A percentile compares a stretch with the other conserved stretches of the same genome.
These are phyloP conservation scores for Phytophthora multivora DNA, from an alignment of 352 stramenopile species.

Conservation along the genomic window DNA sequence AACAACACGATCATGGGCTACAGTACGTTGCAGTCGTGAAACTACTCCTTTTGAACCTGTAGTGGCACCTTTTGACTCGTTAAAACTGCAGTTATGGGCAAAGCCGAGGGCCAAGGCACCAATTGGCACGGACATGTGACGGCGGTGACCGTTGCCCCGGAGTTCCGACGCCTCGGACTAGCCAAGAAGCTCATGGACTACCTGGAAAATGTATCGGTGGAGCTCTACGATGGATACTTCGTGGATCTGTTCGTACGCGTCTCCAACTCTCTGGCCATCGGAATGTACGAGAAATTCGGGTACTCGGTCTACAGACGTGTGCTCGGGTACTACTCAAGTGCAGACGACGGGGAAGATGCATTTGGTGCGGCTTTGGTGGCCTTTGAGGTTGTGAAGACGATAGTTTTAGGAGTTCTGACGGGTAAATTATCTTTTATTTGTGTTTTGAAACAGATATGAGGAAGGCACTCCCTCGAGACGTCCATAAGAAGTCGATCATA, in stretches of 20 bases:
- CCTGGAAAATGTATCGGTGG: constrained; percentile 87
- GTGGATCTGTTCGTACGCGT: constrained; percentile 99
- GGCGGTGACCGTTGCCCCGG: constrained; percentile 96
- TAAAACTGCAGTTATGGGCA: constrained; percentile 90
- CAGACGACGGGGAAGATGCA: constrained; percentile 82
- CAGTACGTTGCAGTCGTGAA: constrained; percentile 44
- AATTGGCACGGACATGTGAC: constrained; percentile 99
- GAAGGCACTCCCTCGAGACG: constrained; percentile 89
- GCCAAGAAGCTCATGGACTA: constrained; percentile 95
- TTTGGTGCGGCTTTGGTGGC: constrained; percentile 62
- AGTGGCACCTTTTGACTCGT: neutral
- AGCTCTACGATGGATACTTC: constrained; percentile 95
- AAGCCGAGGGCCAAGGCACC: constrained; percentile 93
- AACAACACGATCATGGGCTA: constrained; percentile 96
- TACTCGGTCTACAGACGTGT: constrained; percentile 93
- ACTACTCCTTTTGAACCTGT: constrained; percentile 2
- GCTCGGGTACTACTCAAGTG: constrained; percentile 92
- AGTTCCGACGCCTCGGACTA: constrained; percentile 93
- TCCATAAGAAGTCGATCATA: constrained; percentile 91
- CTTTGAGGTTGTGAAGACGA: neutral
- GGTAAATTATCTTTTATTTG: neutral
- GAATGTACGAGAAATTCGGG: constrained; percentile 94
- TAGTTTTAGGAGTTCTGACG: neutral
- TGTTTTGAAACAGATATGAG: constrained; percentile 85
- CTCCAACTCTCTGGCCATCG: constrained; percentile 93